Base-by-base conservation (phyloP, 179 eudicot genomes). In the Nepenthes alata region DNA sequence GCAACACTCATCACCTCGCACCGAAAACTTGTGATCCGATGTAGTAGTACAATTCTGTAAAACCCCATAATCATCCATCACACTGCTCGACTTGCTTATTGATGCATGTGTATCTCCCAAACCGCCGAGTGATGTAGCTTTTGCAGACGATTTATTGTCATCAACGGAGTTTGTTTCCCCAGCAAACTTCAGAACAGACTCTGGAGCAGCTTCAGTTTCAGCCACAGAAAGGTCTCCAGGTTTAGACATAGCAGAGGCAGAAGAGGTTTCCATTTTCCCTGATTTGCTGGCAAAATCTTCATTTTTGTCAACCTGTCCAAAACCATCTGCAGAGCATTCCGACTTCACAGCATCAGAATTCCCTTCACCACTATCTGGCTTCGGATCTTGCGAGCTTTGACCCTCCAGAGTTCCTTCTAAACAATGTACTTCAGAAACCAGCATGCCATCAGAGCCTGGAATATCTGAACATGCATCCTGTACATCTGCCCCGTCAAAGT, bases 381-480 rank as follows among this genome's bases (percentile, higher is more conserved):
- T 61, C 35, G 35, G 52, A 49, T 47, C 68, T 68, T 65, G 51
- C 35, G 63, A 25, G 47, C 38, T 59, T 66, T 65, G 70, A 53
- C 58, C 16, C 54, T 69, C 77, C 60, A 63, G 34, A 6, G 58
- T 49, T 45, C 61, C 72, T 66, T 71, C 77, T 64, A 78, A 62
- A 55, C 60, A 70, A 39, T 67, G 75, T 49, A 13, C 69, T 25
- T 45, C 50, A 59, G 78, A 62, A 44, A 76, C 60, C 15, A 65
- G 16, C 63, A 68, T 65, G 61, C 60, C 53, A 60, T 67, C 57
- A 6, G 73, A 75, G 67, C 66, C 64, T 9, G 52, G 70, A 45
- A 58, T 58, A 71, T 77, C 63, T 47, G 65, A 59, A 44, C 68
- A 15, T 59, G 48, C 75, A 44, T 73, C 75, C 63, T 74, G 65